Conservation (phyloP, 225 moss, liverwort and hornwort species). For the Neckera pumila region DNA sequence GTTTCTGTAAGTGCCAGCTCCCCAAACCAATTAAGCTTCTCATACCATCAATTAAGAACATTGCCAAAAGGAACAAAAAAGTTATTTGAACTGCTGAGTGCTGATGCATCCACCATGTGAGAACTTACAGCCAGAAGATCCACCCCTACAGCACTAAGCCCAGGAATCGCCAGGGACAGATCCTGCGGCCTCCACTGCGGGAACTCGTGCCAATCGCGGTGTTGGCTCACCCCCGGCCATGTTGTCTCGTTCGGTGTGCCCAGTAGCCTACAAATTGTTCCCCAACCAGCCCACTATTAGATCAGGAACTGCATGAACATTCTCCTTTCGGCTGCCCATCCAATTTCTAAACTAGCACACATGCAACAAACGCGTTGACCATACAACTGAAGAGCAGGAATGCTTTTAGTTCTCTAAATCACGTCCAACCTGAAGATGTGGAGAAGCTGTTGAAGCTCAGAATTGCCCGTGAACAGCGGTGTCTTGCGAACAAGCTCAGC, state of each 20-base stretch:
- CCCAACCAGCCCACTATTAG: not conserved
- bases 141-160: slow-evolving; percentile 13
- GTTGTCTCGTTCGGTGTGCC: slow-evolving; percentile 40
- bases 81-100: not conserved
- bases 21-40: too few relatives aligned
- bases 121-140: slow-evolving; percentile 42
- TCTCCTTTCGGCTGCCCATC: not conserved
- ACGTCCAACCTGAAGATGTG: slow-evolving; percentile 26
- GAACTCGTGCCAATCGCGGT: slow-evolving; percentile 52
- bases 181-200: slow-evolving; percentile 43
- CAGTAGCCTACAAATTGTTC: not conserved
- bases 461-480: slow-evolving; percentile 35
- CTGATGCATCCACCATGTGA: not conserved
- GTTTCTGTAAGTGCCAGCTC: not conserved
- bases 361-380: not conserved
- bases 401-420: not conserved
- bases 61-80: not conserved
- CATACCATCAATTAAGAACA: too few relatives aligned
- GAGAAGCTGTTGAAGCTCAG: slow-evolving; percentile 42
- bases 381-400: not conserved
- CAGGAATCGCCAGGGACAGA: slow-evolving; percentile 15
- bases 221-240: slow-evolving; percentile 42
- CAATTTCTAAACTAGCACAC: not conserved
- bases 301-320: not conserved
- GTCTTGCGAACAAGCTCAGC: slow-evolving; percentile 38